Base-by-base conservation (phyloP, 179 eudicot genomes). In the Actinidia chinensis region DNA sequence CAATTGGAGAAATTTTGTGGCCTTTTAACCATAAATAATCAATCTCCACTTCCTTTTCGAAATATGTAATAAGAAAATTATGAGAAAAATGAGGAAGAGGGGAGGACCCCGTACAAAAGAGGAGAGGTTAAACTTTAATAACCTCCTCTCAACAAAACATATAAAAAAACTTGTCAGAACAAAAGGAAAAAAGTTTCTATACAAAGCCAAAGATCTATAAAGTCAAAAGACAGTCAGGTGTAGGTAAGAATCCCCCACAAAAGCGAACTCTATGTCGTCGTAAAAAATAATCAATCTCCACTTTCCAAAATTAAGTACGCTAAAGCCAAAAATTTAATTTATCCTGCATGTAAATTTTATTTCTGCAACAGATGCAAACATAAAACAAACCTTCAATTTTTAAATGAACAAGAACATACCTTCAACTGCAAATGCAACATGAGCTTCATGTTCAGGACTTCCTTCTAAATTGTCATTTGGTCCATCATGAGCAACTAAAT, bases 371-470 rank as follows among this genome's bases (percentile, higher is more conserved):
- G 8, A 48, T 33, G 70, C 59, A 47, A 50, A 36, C 25, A 7
- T 48, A 65, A 65, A 76, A 66, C 8, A 54, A 52, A 0, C n/a
- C 36, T 56, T 17, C 23, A 75, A 20, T 68, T 2, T 23, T 44
- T 25, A 43, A 46, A 66, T 68, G 48, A 69, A 58, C 46, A 36
- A 61, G 20, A 13, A 66, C 60, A 69, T 76, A 93, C 98, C 97
- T 89, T 91, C 87, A 71, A 95, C 78, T 70, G 97, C 86, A 83
- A 95, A 93, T 22, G 97, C 91, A 68, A 89, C 93, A 85, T 95
- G 97, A 80, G 93, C 85, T 90, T 95, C 98, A 59, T 58, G 81
- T 58, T 18, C 79, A 65, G 80, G 80, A 71, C 73, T 82, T 80
- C 70, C 84, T 76, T 87, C 83, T 77, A 79, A 79, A 73, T 73